Conservation (phyloP, 805 yeast species). For the Candida jianshihensis region DNA sequence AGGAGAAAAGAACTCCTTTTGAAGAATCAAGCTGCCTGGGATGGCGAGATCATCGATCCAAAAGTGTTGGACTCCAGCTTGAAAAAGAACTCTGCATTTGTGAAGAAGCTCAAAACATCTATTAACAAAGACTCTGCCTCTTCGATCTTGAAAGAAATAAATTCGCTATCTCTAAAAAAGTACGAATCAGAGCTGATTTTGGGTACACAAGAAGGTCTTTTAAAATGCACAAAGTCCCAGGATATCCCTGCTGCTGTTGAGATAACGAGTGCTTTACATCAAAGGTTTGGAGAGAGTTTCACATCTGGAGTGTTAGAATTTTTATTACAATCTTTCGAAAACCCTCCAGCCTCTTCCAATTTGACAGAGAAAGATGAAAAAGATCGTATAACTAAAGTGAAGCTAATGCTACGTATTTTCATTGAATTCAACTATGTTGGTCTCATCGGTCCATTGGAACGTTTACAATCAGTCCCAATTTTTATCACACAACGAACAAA, state of each 20-base stretch:
- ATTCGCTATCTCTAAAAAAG: conserved; percentile 58
- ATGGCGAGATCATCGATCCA: conserved; percentile 8
- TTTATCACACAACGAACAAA: conserved; percentile 31
- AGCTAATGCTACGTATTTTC: conserved; percentile 41
- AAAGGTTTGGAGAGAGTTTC: conserved; percentile 52
- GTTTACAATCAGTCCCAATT: conserved; percentile 37
- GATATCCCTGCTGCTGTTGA: conserved; percentile 63
- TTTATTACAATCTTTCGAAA: conserved; percentile 34
- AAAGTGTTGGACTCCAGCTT: conserved; percentile 59
- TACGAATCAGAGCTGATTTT: conserved; percentile 64
- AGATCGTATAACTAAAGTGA: conserved; percentile 34
- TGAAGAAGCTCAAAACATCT: conserved; percentile 57
- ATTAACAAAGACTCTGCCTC: conserved; percentile 44
- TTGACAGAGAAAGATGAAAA: conserved; percentile 37
- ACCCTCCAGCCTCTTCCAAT: conserved; percentile 23
- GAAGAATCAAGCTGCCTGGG: conserved; percentile 18
- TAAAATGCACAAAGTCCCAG: conserved; percentile 41
- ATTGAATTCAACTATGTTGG: conserved; percentile 56
- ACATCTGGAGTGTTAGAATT: conserved; percentile 41
- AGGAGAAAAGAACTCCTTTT: conserved; percentile 6
- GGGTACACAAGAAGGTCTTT: conserved; percentile 56
- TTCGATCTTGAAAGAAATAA: conserved; percentile 52
- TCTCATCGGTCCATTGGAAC: conserved; percentile 40
- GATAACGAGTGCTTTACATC: conserved; percentile 67
- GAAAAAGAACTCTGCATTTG: conserved; percentile 76